Conservation (phyloP, 805 yeast species). For the Saccharomycopsis fibuligera region DNA sequence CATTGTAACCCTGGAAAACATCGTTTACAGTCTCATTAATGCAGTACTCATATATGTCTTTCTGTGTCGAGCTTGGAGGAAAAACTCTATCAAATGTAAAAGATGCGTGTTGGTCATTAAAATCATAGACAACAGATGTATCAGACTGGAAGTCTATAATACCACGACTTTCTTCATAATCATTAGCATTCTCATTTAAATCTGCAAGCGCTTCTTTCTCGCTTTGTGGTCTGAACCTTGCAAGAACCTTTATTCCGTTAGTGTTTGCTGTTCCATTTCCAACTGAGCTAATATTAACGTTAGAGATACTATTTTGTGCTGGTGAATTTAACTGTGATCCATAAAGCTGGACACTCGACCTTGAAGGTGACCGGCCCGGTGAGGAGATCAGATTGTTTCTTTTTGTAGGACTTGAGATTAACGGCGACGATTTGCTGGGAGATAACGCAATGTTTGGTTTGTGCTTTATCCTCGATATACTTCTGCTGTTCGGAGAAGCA, state of each 20-base stretch:
- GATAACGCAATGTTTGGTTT: no score
- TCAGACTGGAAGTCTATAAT: conserved; percentile 25
- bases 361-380: background rate
- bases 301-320: background rate
- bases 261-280: background rate
- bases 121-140: conserved; percentile 26
- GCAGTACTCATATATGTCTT: conserved; percentile 51
- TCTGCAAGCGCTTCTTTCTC: conserved; percentile 30
- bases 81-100: conserved; percentile 69
- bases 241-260: conserved; percentile 55
- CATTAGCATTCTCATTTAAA: conserved; percentile 4
- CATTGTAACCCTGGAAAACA: conserved; percentile 68
- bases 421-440: no score
- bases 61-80: conserved; percentile 43
- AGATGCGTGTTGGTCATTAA: conserved; percentile 21
- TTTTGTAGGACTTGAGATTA: no score
- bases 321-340: background rate
- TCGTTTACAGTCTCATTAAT: conserved; percentile 61
- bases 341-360: background rate
- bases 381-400: no score
- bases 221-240: conserved; percentile 61
- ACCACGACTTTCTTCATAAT: background rate
- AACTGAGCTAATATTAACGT: no score
- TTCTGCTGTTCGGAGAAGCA: no score
- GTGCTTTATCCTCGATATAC: no score